Conservation (phyloP, 352 stramenopile genomes). For the Phytophthora chlamydospora region DNA sequence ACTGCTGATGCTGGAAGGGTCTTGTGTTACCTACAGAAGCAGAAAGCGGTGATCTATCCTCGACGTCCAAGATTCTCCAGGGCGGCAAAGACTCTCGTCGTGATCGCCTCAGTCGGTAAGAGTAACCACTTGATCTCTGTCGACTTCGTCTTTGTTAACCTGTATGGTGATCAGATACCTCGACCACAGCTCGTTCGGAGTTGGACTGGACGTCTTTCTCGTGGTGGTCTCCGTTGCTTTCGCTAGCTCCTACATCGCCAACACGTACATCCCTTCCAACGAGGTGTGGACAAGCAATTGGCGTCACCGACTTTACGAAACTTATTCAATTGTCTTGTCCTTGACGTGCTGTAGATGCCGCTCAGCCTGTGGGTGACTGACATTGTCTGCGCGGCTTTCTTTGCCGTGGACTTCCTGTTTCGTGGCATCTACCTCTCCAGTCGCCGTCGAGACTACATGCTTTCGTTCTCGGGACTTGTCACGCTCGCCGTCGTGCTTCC, state of each 20-base stretch:
- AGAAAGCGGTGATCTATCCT: slow-evolving; percentile 33
- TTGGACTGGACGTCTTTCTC: slow-evolving; percentile 33
- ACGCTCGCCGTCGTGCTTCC: slow-evolving; percentile 72
- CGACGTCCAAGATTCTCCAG: slow-evolving; percentile 29
- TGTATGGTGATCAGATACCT: slow-evolving; percentile 22
- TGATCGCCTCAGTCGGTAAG: slow-evolving; percentile 40
- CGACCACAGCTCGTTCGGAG: slow-evolving; percentile 37
- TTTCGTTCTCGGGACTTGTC: slow-evolving; percentile 65
- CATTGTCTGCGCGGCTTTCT: slow-evolving; percentile 64
- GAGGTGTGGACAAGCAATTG: slow-evolving; percentile 28
- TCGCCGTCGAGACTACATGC: slow-evolving; percentile 66
- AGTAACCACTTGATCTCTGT: neutral
- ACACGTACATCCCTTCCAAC: slow-evolving; percentile 73
- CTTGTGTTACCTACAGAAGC: slow-evolving; percentile 18
- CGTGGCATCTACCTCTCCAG: slow-evolving; percentile 74
- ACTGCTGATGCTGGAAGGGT: neutral
- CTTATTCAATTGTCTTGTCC: neutral
- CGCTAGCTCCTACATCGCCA: slow-evolving; percentile 69
- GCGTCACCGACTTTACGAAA: neutral
- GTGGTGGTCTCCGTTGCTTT: slow-evolving; percentile 55
- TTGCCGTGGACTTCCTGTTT: slow-evolving; percentile 73
- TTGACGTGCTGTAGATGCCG: slow-evolving; percentile 47
- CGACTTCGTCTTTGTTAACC: neutral
- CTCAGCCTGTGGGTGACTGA: slow-evolving; percentile 66
- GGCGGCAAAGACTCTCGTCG: slow-evolving; percentile 28